Base-by-base conservation (phyloP, 2,329 filamentous ascomycete genomes). In the Diaporthe velutina region DNA sequence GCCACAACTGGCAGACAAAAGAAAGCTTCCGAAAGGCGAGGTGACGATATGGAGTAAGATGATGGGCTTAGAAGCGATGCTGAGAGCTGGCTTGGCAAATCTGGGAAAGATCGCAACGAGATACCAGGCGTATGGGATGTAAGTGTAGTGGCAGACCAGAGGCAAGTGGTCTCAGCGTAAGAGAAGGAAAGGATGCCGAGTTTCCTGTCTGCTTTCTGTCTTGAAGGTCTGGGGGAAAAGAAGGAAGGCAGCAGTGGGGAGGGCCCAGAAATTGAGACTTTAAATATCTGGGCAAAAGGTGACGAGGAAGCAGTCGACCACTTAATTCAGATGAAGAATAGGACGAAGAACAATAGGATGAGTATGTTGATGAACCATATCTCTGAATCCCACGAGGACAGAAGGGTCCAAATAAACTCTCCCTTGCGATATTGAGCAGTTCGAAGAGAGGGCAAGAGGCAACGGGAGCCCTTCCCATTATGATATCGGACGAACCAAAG, bases 231-330 rank as follows among this genome's bases (percentile, higher is more conserved):
- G 74, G 71, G 66, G 9, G 45, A 67, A 38, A 70, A 61, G 33
- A 71, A 70, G 48, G 61, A 61, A 40, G 25, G n/a, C 54, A 73
- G 48, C 55, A 60, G 67, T 52, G 33, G 71, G 8, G 71, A 75
- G 57, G 70, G 17, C 17, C 42, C 40, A 45, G 42, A 52, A 48
- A 13, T 28, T n/a, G 22, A 17, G 25, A 30, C 25, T 67, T 66
- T 45, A 52, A 50, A 38, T 61, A 71, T 48, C 12, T 50, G 58
- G 19, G 30, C 35, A 22, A 19, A 38, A 19, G 70, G 25, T 48
- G 52, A 48, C 52, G 57, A n/a, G 70, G 58, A 30, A 30, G 54
- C 54, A 42, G 71, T 61, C n/a, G 33, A n/a, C 42, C 42, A 57
- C 45, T 73, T 38, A 15, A 13, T 33, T 30, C 45, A 61, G n/a